phyloP scores from a whole-genome alignment of 2,329 filamentous ascomycete species.

The Penicillium palitans region DNA sequence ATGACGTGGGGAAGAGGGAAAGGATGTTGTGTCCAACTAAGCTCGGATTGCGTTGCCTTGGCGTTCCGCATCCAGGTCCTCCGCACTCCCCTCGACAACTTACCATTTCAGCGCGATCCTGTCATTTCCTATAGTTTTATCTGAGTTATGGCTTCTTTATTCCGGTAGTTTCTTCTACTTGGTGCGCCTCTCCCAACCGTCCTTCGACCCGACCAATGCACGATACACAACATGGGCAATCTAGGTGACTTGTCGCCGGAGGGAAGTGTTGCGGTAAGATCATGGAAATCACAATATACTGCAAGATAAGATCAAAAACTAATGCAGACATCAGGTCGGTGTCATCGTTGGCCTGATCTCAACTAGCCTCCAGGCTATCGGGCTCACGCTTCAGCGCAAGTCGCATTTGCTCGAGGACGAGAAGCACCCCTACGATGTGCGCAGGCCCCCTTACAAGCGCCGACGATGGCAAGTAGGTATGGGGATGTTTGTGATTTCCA shows the following conservation, averaged over 20 bases:
- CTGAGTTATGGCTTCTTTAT: constrained; percentile 21
- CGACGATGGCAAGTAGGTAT: constrained; percentile 92
- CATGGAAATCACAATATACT: constrained; percentile 13
- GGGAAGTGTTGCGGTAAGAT: constrained; percentile 71
- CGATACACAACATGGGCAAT: constrained; percentile 60
- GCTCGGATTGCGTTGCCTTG: constrained; percentile 25
- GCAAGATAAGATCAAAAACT: constrained; percentile 9
- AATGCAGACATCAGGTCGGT: constrained; percentile 65
- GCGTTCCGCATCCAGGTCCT: constrained; percentile 24
- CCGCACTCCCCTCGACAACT: constrained; percentile 12
- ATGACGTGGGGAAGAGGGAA: constrained; percentile 24
- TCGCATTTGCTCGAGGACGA: constrained; percentile 98
- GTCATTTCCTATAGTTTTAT: constrained; percentile 6
- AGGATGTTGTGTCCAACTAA: constrained; percentile 27
- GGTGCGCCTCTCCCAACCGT: constrained; percentile 41
- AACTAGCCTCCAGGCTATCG: constrained; percentile 91
- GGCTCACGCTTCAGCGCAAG: constrained; percentile 93
- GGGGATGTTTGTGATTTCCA: constrained; percentile 94
- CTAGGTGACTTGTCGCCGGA: constrained; percentile 74
- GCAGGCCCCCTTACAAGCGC: constrained; percentile 83
- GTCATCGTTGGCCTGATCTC: constrained; percentile 91
- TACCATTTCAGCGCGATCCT: constrained; percentile 10
- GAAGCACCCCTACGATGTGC: constrained; percentile 74
- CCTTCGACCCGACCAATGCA: constrained; percentile 40
- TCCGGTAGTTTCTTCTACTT: constrained; percentile 20